Evolutionary conservation across 2,329 filamentous ascomycete genomes (phyloP).

Genomic region (Microcera coccophila): DNA sequence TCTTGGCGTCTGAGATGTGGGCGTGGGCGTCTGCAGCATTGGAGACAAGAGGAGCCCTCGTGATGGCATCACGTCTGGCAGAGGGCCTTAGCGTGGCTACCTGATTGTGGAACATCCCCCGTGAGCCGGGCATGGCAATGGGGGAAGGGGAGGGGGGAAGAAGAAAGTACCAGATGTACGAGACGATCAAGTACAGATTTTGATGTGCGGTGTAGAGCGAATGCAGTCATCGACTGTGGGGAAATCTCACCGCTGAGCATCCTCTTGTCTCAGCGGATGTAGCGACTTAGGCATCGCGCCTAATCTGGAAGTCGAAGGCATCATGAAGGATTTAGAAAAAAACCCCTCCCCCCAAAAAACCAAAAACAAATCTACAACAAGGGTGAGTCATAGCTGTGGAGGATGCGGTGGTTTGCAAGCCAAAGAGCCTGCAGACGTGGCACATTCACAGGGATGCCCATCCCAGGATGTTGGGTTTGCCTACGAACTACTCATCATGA

Average conservation of each 20-base stretch:
- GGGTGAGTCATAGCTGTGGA: conserved; percentile 21
- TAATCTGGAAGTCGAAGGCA: too few relatives aligned
- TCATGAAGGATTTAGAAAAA: too few relatives aligned
- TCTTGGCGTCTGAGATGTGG: neutral
- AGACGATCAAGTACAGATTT: neutral
- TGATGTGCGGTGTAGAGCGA: neutral
- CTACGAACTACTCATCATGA: conserved; percentile 13
- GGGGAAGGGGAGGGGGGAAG: too few relatives aligned
- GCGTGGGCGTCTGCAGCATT: conserved; percentile 8
- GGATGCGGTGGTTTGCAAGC: neutral
- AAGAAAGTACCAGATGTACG: neutral
- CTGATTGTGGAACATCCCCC: too few relatives aligned
- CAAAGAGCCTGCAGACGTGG: conserved; percentile 11
- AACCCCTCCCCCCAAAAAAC: conserved; percentile 3
- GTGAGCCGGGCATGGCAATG: too few relatives aligned
- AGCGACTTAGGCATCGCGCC: conserved; percentile 16
- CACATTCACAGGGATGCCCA: conserved; percentile 23
- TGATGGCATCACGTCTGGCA: conserved; percentile 26
- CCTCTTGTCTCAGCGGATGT: conserved; percentile 7
- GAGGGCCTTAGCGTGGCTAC: conserved; percentile 6
- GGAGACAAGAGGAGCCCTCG: conserved; percentile 24
- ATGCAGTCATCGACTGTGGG: too few relatives aligned
- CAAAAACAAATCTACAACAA: conserved; percentile 13
- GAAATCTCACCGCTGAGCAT: conserved; percentile 19
- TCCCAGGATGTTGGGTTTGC: conserved; percentile 9